These are phyloP conservation scores for Cyclostephanos invisitatus DNA, from an alignment of 108 stramenopile species.

Conservation along the genomic window DNA sequence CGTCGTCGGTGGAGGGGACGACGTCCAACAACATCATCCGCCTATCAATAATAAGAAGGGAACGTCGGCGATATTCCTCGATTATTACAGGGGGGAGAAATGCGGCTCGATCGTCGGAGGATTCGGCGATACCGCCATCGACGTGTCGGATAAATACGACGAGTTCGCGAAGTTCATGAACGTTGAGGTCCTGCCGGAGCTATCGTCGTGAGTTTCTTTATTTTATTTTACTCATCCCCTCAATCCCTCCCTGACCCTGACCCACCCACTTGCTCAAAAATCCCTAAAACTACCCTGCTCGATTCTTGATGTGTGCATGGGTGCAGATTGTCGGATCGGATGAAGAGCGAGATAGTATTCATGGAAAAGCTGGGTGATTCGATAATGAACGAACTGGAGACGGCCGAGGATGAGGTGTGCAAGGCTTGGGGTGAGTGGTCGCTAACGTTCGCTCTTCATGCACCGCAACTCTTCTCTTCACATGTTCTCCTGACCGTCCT, in stretches of 20 bases:
- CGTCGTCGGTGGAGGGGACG: background rate
- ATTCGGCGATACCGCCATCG: constrained; percentile 31
- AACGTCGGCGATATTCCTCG: background rate
- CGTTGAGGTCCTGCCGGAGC: constrained; percentile 39
- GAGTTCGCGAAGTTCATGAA: constrained; percentile 46
- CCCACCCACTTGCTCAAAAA: background rate
- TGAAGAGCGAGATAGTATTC: constrained; percentile 47
- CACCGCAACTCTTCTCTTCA: background rate
- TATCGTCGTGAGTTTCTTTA: constrained; percentile 34
- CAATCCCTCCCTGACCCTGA: background rate
- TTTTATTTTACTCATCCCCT: background rate
- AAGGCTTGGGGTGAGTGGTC: constrained; percentile 62
- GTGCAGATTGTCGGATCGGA: constrained; percentile 35
- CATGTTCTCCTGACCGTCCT: background rate
- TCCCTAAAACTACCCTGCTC: background rate
- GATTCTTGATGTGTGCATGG: background rate
- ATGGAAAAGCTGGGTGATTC: constrained; percentile 72
- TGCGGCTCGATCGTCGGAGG: constrained; percentile 30
- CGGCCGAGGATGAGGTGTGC: constrained; percentile 68
- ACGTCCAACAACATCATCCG: background rate
- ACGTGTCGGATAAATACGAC: constrained; percentile 37
- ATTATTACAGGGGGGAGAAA: constrained; percentile 20
- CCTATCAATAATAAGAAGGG: background rate
- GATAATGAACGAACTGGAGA: constrained; percentile 68
- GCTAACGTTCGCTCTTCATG: background rate